These are phyloP conservation scores for Sphaerulina musiva DNA, from an alignment of 2,329 filamentous ascomycete species.

Conservation along the genomic window DNA sequence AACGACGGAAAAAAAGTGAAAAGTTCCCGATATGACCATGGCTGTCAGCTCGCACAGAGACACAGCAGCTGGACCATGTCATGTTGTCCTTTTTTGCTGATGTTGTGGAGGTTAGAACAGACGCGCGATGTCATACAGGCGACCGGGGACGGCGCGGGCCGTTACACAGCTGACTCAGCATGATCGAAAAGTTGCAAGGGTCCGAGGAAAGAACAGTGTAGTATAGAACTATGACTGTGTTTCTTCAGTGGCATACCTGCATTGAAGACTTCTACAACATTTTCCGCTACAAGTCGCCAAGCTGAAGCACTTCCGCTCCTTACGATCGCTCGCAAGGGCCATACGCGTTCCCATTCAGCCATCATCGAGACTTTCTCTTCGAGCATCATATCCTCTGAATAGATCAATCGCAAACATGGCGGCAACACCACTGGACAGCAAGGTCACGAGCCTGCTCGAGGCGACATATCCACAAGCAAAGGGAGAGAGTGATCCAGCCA, in stretches of 20 bases:
- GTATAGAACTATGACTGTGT: background rate
- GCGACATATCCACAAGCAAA: slow-evolving; percentile 33
- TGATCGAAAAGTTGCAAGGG: too few relatives aligned
- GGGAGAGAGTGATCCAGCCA: slow-evolving; percentile 30
- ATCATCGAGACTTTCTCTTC: background rate
- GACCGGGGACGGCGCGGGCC: too few relatives aligned
- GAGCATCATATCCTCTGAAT: background rate
- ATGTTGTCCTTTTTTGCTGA: too few relatives aligned
- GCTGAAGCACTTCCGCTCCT: slow-evolving; percentile 22
- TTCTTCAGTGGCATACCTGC: background rate
- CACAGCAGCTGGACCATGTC: too few relatives aligned
- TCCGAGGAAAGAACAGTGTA: background rate
- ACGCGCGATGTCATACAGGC: too few relatives aligned
- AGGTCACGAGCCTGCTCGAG: slow-evolving; percentile 29
- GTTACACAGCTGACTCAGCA: too few relatives aligned
- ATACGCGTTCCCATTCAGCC: background rate
- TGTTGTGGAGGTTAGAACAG: too few relatives aligned
- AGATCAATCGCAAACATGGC: slow-evolving; percentile 27
- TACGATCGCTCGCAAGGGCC: slow-evolving; percentile 23
- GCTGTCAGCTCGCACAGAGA: too few relatives aligned
- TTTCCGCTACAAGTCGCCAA: slow-evolving; percentile 15
- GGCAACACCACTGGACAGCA: slow-evolving; percentile 29
- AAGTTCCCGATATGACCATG: too few relatives aligned
- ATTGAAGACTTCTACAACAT: background rate
- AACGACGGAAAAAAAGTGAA: too few relatives aligned